Evolutionary conservation across 2,329 filamentous ascomycete species (phyloP), one percentile per base, ranked within the genome.

Genomic region (Apiospora saccharicola): DNA sequence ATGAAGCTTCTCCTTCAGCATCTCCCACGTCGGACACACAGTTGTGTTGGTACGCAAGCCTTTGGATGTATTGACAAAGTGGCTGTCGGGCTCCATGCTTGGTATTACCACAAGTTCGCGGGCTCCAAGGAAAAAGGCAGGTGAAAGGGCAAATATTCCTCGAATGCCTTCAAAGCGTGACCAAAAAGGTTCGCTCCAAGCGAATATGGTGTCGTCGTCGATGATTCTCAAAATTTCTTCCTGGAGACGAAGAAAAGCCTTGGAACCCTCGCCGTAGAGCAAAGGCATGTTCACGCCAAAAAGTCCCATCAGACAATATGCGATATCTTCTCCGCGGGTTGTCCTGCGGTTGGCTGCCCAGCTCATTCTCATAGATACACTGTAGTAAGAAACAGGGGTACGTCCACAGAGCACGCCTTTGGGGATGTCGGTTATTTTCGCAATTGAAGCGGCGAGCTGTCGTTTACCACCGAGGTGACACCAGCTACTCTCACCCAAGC

Each of bases 281-380:
- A 72, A 44, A 13, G 71, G 72, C 73, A 75, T 70, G 37, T 73
- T 49, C 34, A 76, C 71, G 7, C 72, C 73, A 30, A 76, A 76
- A 26, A 75, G 70, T 7, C 74, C 73, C 6, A 75, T 70, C 6
- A 75, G 64, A 22, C 71, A 75, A 53, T 75, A 75, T 14, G 73
- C 72, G 57, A 72, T 70, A 53, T 75, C 71, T 70, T 74, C 71
- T 49, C 61, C 70, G 3, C 69, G 69, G 34, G 67, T 74, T 16
- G 75, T 76, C 19, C 72, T 47, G 22, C 74, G 73, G 22, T 53
- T 46, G 5, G 51, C 49, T 2, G 69, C 67, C 72, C 73, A 76
- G 30, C 72, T 30, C 43, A 6, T 76, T 0, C 41, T 51, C 3
- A n/a, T 69, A 5, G 69, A 69, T 14, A 71, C 57, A 19, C 53